Evolutionary conservation across 208 protist species (phyloP).

Genomic region (Wallacemonas rigidus): DNA sequence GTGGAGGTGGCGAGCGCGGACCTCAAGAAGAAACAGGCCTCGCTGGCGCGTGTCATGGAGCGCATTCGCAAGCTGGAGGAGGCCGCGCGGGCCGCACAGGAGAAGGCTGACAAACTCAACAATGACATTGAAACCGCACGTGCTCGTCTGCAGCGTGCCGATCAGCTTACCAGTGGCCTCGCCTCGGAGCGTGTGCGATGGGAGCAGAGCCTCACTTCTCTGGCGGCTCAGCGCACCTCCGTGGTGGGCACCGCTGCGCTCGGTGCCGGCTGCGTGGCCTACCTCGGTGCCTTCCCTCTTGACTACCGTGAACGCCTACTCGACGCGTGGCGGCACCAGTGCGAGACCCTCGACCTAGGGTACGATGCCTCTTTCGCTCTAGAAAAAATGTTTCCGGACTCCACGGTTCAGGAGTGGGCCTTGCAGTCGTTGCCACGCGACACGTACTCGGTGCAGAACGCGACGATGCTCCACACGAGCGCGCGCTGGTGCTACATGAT

Average conservation of each 20-base stretch:
- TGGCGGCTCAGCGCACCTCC: constrained; percentile 59
- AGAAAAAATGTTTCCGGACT: constrained; percentile 82
- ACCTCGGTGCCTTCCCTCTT: constrained; percentile 89
- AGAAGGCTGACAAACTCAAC: constrained; percentile 85
- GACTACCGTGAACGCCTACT: constrained; percentile 77
- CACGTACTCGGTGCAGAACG: constrained; percentile 92
- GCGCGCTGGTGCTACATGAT: constrained; percentile 94
- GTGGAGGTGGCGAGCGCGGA: constrained; percentile 59
- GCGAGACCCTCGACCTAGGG: constrained; percentile 54
- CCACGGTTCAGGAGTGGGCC: constrained; percentile 92
- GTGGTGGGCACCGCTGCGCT: constrained; percentile 84
- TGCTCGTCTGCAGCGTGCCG: constrained; percentile 77
- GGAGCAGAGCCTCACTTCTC: constrained; percentile 52
- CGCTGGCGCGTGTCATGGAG: constrained; percentile 77
- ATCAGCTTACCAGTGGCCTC: constrained; percentile 88
- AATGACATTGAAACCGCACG: constrained; percentile 85
- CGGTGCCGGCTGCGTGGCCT: constrained; percentile 87
- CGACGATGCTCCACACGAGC: constrained; percentile 79
- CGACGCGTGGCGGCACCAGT: constrained; percentile 61
- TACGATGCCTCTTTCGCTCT: constrained; percentile 83
- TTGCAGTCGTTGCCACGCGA: constrained; percentile 94
- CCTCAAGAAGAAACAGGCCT: constrained; percentile 65
- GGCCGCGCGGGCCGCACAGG: constrained; percentile 71
- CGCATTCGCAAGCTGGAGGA: constrained; percentile 72
- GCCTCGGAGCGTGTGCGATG: constrained; percentile 84